Conservation (phyloP, 441 rosid genomes). For the Brassica hybrid region DNA sequence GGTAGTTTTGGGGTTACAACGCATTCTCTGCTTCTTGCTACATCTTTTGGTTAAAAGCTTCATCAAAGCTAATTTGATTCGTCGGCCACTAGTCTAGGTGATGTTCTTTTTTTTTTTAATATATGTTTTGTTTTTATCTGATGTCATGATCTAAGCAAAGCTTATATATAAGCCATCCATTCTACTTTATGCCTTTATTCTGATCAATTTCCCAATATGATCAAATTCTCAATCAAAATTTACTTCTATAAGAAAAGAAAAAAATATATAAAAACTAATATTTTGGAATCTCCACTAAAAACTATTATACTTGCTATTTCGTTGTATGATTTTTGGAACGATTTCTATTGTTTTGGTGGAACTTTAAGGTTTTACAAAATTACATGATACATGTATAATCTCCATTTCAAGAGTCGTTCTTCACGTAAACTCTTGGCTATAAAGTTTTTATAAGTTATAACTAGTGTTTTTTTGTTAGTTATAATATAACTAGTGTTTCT, state of each 20-base stretch:
- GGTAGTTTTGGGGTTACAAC: background rate
- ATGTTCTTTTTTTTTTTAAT: background rate
- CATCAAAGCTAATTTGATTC: background rate
- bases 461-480: no score
- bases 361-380: background rate
- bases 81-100: background rate
- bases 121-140: background rate
- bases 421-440: slow-evolving; percentile 3
- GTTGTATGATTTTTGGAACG: background rate
- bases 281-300: slow-evolving; percentile 5
- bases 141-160: background rate
- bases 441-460: background rate
- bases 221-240: slow-evolving; percentile 14
- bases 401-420: background rate
- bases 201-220: background rate
- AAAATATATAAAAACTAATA: background rate
- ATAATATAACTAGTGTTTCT: no score
- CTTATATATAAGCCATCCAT: slow-evolving; percentile 6
- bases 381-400: background rate
- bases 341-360: background rate
- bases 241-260: background rate
- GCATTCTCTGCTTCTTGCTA: background rate
- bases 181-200: background rate
- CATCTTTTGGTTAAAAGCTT: background rate
- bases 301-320: slow-evolving; percentile 8